Conservation (phyloP, 2,329 filamentous ascomycete genomes). For the Geosmithia morbida region DNA sequence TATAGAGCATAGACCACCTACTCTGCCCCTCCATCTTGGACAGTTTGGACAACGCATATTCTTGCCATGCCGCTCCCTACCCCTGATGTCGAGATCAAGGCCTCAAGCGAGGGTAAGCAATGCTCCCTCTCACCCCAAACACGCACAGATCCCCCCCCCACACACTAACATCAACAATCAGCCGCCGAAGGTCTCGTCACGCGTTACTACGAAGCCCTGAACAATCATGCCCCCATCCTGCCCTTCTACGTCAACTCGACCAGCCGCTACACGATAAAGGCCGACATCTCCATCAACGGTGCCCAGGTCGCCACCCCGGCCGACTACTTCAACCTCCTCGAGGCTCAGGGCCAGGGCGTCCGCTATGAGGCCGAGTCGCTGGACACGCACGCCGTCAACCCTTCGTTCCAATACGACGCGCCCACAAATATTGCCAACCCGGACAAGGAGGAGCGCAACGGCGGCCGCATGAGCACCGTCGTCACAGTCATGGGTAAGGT, state of each 20-base stretch:
- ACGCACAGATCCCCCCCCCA: not conserved
- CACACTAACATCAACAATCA: slow-evolving; percentile 14
- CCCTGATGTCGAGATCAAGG: slow-evolving; percentile 27
- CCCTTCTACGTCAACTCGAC: slow-evolving; percentile 57
- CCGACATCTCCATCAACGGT: slow-evolving; percentile 72
- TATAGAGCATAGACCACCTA: not conserved
- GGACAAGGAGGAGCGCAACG: slow-evolving; percentile 30
- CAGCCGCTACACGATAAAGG: slow-evolving; percentile 33
- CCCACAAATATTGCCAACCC: slow-evolving; percentile 19
- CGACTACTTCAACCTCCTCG: slow-evolving; percentile 55
- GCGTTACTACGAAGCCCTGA: slow-evolving; percentile 62
- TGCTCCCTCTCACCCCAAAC: not conserved
- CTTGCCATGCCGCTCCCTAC: slow-evolving; percentile 19
- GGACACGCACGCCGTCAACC: slow-evolving; percentile 68
- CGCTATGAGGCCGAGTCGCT: slow-evolving; percentile 62
- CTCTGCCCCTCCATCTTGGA: too few relatives aligned
- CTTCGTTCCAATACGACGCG: slow-evolving; percentile 44
- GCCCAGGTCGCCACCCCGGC: slow-evolving; percentile 45
- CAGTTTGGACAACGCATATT: not conserved
- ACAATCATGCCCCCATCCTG: slow-evolving; percentile 44
- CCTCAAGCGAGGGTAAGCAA: slow-evolving; percentile 29
- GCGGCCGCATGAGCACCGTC: slow-evolving; percentile 51
- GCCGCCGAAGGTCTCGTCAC: slow-evolving; percentile 60
- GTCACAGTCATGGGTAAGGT: slow-evolving; percentile 64
- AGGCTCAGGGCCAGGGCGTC: slow-evolving; percentile 41